phyloP scores from a whole-genome alignment of 306 rosid genomes.

The Castanopsis chinensis region DNA sequence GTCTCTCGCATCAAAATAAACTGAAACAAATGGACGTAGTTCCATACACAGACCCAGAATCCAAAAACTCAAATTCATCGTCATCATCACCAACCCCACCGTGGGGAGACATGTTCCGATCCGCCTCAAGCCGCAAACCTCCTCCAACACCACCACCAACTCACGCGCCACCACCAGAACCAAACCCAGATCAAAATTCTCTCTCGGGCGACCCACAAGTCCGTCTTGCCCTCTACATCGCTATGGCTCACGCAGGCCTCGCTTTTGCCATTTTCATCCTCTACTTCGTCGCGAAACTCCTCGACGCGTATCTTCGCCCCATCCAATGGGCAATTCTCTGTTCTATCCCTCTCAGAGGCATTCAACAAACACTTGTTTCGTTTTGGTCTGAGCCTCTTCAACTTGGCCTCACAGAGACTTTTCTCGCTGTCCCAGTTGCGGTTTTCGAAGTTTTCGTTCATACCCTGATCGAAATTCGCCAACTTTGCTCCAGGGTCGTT shows the following conservation, averaged over 20 bases:
- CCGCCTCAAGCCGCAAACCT: slow-evolving; percentile 62
- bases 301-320: slow-evolving; percentile 77
- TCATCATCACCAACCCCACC: slow-evolving; percentile 57
- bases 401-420: slow-evolving; percentile 80
- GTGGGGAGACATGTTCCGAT: slow-evolving; percentile 98
- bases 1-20: too few species aligned
- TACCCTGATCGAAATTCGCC: slow-evolving; percentile 77
- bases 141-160: slow-evolving; percentile 30
- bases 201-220: slow-evolving; percentile 82
- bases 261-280: slow-evolving; percentile 73
- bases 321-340: slow-evolving; percentile 93
- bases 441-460: slow-evolving; percentile 64
- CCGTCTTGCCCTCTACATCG: slow-evolving; percentile 81
- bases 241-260: slow-evolving; percentile 92
- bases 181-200: slow-evolving; percentile 35
- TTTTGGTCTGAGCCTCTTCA: slow-evolving; percentile 80
- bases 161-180: slow-evolving; percentile 2
- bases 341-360: slow-evolving; percentile 81
- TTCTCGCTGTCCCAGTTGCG: slow-evolving; percentile 74
- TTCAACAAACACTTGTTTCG: slow-evolving; percentile 65
- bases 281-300: slow-evolving; percentile 61
- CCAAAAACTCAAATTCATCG: slow-evolving; percentile 28
- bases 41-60: slow-evolving; percentile 58
- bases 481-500: slow-evolving; percentile 41
- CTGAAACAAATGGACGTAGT: slow-evolving; percentile 54